Conservation (phyloP, 345 rosid genomes). For the Moricandia moricandioides region DNA sequence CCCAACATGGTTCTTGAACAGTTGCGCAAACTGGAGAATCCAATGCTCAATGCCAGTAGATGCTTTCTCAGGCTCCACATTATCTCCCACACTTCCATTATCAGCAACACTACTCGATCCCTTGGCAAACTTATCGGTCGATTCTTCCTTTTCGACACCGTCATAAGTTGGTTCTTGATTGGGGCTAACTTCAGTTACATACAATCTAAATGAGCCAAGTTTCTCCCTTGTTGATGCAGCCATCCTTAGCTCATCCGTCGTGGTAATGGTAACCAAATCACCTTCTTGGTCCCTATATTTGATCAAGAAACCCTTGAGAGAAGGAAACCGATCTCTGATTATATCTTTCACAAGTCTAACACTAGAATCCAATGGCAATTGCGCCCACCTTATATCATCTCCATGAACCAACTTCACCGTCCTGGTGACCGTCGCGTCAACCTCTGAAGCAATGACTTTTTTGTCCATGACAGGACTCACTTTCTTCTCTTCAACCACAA, state of each 20-base stretch:
- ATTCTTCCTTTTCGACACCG: slow-evolving; percentile 40
- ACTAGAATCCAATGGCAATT: slow-evolving; percentile 59
- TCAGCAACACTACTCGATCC: slow-evolving; percentile 34
- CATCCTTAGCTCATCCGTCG: slow-evolving; percentile 69
- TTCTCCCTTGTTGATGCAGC: slow-evolving; percentile 52
- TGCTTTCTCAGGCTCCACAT: slow-evolving; percentile 40
- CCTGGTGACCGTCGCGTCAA: slow-evolving; percentile 48
- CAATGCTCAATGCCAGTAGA: slow-evolving; percentile 59
- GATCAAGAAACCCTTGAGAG: slow-evolving; percentile 65
- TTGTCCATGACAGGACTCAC: slow-evolving; percentile 43
- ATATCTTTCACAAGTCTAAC: slow-evolving; percentile 71
- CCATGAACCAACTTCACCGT: slow-evolving; percentile 84
- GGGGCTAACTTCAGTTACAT: slow-evolving; percentile 62
- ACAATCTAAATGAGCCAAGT: slow-evolving; percentile 65
- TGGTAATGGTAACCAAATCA: slow-evolving; percentile 85
- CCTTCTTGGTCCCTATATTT: slow-evolving; percentile 86
- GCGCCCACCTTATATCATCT: slow-evolving; percentile 94
- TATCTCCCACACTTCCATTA: slow-evolving; percentile 36
- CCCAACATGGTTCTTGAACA: slow-evolving; percentile 90
- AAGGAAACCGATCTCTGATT: slow-evolving; percentile 70
- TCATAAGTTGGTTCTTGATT: slow-evolving; percentile 82
- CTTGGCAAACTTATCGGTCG: slow-evolving; percentile 29
- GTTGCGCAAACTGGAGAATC: slow-evolving; percentile 82
- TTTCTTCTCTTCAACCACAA: slow-evolving; percentile 42
- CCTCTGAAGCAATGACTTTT: slow-evolving; percentile 44